Percentiles rank a stretch among this genome's conserved stretches.
phyloP scores from a whole-genome alignment of 129 eudicot species.

The Chrysanthemum seticuspe region DNA sequence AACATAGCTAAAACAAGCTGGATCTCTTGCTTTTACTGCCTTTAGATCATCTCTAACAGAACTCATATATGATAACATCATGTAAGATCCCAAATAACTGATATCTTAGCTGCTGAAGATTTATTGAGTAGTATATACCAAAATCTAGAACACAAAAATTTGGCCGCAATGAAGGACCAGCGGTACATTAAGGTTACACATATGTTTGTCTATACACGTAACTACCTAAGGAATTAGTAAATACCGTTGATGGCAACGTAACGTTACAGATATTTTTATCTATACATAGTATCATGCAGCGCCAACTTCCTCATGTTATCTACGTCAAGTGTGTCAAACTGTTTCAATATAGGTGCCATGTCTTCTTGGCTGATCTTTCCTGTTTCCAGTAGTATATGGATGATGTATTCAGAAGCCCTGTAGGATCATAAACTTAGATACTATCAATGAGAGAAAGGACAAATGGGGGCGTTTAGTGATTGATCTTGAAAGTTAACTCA shows the following conservation, averaged over 20 bases:
- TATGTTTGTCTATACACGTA: too few relatives aligned
- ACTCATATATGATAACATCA: conserved; percentile 50
- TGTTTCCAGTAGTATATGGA: conserved; percentile 87
- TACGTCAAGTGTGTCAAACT: conserved; percentile 75
- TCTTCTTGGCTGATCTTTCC: conserved; percentile 92
- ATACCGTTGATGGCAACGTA: too few relatives aligned
- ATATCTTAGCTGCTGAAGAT: too few relatives aligned
- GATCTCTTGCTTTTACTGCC: conserved; percentile 89
- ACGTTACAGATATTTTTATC: too few relatives aligned
- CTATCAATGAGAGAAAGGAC: background rate
- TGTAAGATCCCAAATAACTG: conserved; percentile 34
- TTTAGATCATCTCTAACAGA: conserved; percentile 60
- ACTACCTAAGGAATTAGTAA: too few relatives aligned
- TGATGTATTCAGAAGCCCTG: conserved; percentile 86
- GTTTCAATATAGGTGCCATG: conserved; percentile 61
- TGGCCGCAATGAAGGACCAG: too few relatives aligned
- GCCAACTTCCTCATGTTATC: conserved; percentile 89
- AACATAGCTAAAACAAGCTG: conserved; percentile 88
- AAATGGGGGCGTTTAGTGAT: too few relatives aligned
- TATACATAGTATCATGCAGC: too few relatives aligned
- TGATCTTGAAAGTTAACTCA: too few relatives aligned
- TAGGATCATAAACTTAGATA: background rate
- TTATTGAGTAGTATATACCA: too few relatives aligned
- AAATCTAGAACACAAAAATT: too few relatives aligned
- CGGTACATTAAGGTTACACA: too few relatives aligned